Conservation (phyloP, 1,139 yeast genomes). For the Lodderomyces jiufengensis region DNA sequence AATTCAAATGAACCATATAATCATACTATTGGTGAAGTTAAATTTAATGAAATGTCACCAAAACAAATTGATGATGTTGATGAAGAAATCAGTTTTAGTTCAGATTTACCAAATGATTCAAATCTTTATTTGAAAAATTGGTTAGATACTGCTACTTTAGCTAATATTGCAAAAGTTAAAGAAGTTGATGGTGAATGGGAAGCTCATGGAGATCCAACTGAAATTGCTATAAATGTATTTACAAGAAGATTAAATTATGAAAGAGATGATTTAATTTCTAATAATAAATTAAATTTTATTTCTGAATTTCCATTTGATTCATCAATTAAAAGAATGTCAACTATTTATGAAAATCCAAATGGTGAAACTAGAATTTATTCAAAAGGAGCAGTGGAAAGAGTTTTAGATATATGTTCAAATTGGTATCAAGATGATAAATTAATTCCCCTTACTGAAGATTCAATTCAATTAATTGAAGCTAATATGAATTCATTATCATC, state of each 20-base stretch:
- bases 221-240: slow-evolving; percentile 77
- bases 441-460: slow-evolving; percentile 37
- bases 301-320: slow-evolving; percentile 80
- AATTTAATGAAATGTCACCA: slow-evolving; percentile 43
- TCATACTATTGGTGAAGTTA: slow-evolving; percentile 62
- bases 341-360: slow-evolving; percentile 44
- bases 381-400: slow-evolving; percentile 80
- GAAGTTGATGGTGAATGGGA: slow-evolving; percentile 53
- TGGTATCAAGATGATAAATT: slow-evolving; percentile 44
- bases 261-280: slow-evolving; percentile 39
- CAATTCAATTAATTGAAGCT: slow-evolving; percentile 41
- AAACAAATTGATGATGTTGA: slow-evolving; percentile 32
- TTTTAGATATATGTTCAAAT: slow-evolving; percentile 52
- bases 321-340: slow-evolving; percentile 70
- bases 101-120: slow-evolving; percentile 20
- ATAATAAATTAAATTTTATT: slow-evolving; percentile 40
- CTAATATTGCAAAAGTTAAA: slow-evolving; percentile 63
- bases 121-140: slow-evolving; percentile 37
- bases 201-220: slow-evolving; percentile 85
- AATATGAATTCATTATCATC: slow-evolving; percentile 63
- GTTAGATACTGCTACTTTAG: slow-evolving; percentile 62
- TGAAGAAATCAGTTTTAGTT: slow-evolving; percentile 32
- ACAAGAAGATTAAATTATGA: slow-evolving; percentile 52
- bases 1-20: slow-evolving; percentile 68
- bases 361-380: slow-evolving; percentile 44